Base-by-base conservation (phyloP, 768 basidiomycete genomes). In the Neoboletus subvelutipes region DNA sequence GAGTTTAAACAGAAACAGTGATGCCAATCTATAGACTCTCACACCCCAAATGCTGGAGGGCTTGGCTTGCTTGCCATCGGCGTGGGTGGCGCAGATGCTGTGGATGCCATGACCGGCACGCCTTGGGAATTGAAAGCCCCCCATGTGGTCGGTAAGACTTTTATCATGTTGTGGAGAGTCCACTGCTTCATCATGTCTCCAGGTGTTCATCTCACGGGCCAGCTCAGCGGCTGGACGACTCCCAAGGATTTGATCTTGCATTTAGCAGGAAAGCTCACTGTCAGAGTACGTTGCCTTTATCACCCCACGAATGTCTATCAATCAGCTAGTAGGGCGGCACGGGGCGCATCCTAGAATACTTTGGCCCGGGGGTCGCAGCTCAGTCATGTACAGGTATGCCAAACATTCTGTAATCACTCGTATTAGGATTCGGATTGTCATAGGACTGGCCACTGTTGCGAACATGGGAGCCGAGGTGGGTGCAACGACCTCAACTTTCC, bases 401-500 rank as follows among this genome's bases (percentile, higher is more conserved):
- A 11, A 51, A 24, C 45, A 40, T 29, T 45, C 5, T 41, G 11
- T 12, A 41, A 20, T 29, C 10, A n/a, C 29, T 50, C 29, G 15
- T 52, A 40, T 42, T 11, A 54, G 37, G 40, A 45, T 47, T 55
- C 15, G 45, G 26, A 49, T 20, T 39, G 12, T 46, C 45, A 29
- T 49, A 90, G 90, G 92, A 54, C 76, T 97, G 52, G 97, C 96
- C 1, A 98, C 97, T 2, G 90, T 99, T 54, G 90, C 92, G 43
- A 98, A 99, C 74, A 99, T 98, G 97, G 97, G 97, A 50, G 97
- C 97, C 13, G 97, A 99, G 78, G 95, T 98, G n/a, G 97, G 97
- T 39, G 97, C 97, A n/a, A 99, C 97, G 1, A 98, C 97, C 0
- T 96, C 95, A 1, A 93, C 90, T 7, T 99, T 99, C 81, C 95